These are phyloP conservation scores for Coemansia reversa DNA, from an alignment of 192 early-diverging fungal species.

Conservation along the genomic window DNA sequence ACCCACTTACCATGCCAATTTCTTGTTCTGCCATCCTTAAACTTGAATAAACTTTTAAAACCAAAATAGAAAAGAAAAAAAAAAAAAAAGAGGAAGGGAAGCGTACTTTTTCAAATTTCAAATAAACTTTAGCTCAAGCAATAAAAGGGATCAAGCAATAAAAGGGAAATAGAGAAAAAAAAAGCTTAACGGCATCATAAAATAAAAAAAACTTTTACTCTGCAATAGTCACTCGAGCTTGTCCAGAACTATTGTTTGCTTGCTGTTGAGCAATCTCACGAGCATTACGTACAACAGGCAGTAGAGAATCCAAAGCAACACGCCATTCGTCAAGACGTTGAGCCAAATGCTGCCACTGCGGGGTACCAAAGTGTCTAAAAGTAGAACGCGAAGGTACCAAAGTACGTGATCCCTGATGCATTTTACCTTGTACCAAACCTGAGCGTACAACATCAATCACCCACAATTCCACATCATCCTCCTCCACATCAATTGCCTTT, in stretches of 20 bases:
- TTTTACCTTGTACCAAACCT: constrained; percentile 89
- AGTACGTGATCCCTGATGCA: constrained; percentile 86
- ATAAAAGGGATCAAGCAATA: no score
- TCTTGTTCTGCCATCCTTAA: no score
- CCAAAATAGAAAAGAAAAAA: no score
- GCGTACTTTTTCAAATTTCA: no score
- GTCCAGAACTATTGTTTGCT: constrained; percentile 34
- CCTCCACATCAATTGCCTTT: constrained; percentile 69
- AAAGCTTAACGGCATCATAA: no score
- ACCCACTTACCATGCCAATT: no score
- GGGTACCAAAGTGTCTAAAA: constrained; percentile 76
- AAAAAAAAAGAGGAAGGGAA: neutral
- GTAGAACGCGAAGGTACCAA: constrained; percentile 80
- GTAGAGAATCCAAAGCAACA: constrained; percentile 70
- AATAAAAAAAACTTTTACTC: constrained; percentile 12
- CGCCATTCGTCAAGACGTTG: constrained; percentile 76
- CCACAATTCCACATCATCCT: constrained; percentile 91
- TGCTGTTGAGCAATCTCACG: constrained; percentile 67
- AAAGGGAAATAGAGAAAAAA: neutral
- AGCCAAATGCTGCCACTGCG: constrained; percentile 79
- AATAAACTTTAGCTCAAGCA: no score
- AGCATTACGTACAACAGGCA: constrained; percentile 87
- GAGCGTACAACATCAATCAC: constrained; percentile 91
- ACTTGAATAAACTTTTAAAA: no score
- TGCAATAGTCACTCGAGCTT: constrained; percentile 34